Percentiles rank a stretch among this genome's conserved stretches.
Conservation (phyloP, 1,284 basidiomycete species). For the Nidula niveotomentosa region DNA sequence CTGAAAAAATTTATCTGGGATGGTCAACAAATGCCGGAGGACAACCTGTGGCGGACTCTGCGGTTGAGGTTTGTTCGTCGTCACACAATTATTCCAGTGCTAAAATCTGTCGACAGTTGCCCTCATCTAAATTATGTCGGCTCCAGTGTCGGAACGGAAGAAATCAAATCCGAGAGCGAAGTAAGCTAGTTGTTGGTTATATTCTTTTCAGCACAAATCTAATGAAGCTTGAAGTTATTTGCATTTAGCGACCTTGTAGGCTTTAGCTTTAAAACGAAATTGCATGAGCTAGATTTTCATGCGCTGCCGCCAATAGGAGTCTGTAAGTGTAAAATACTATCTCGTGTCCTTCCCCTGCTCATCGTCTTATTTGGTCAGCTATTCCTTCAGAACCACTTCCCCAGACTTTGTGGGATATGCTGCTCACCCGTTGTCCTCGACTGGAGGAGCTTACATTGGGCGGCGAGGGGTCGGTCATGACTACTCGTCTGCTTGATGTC, state of each 20-base stretch:
- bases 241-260: constrained; percentile 43
- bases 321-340: background rate
- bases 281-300: constrained; percentile 11
- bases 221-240: constrained; percentile 36
- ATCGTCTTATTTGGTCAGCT: background rate
- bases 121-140: constrained; percentile 42
- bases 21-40: constrained; percentile 45
- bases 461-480: constrained; percentile 34
- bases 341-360: background rate
- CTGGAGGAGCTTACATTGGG: constrained; percentile 44
- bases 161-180: constrained; percentile 41
- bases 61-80: constrained; percentile 25
- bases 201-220: background rate
- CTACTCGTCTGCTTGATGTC: constrained; percentile 27
- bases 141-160: constrained; percentile 40
- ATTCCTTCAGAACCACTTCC: constrained; percentile 18
- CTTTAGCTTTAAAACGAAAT: constrained; percentile 47
- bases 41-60: constrained; percentile 49
- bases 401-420: constrained; percentile 48
- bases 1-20: constrained; percentile 53
- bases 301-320: background rate
- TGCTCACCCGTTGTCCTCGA: constrained; percentile 40
- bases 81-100: too few species aligned
- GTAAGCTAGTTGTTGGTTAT: constrained; percentile 26
- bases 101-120: constrained; percentile 33